phyloP scores from a whole-genome alignment of 108 stramenopile species.

The Cylindrotheca closterium region DNA sequence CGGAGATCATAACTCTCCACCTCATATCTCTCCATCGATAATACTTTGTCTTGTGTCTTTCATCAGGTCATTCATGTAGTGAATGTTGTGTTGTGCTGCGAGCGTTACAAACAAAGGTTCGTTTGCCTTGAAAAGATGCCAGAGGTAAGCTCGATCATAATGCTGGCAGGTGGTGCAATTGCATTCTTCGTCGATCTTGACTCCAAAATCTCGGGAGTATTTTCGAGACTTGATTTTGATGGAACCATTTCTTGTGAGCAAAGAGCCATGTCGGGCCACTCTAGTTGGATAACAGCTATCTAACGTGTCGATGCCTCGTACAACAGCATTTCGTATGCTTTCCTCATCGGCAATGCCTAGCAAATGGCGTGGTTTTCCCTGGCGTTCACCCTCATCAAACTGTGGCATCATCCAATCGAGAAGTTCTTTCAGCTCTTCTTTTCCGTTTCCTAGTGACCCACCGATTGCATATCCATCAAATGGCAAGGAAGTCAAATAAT shows the following conservation, averaged over 20 bases:
- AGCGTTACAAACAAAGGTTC: conserved; percentile 80
- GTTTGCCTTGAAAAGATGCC: conserved; percentile 92
- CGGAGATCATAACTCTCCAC: too few species aligned
- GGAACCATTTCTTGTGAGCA: conserved; percentile 49
- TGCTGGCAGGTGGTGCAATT: conserved; percentile 77
- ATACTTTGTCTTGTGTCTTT: conserved; percentile 74
- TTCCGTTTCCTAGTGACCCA: conserved; percentile 86
- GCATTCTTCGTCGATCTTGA: conserved; percentile 76
- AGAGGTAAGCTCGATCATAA: conserved; percentile 88
- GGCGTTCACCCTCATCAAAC: conserved; percentile 49
- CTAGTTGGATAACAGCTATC: conserved; percentile 94
- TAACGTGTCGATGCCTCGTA: conserved; percentile 85
- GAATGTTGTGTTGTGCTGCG: conserved; percentile 87
- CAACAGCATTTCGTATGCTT: conserved; percentile 73
- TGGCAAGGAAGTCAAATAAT: conserved; percentile 86
- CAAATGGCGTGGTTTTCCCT: conserved; percentile 86
- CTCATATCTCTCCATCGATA: conserved; percentile 76
- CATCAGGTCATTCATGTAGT: conserved; percentile 94
- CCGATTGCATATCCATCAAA: conserved; percentile 95
- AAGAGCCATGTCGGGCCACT: conserved; percentile 79
- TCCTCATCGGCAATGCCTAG: conserved; percentile 93
- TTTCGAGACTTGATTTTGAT: conserved; percentile 67
- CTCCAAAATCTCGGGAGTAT: conserved; percentile 59
- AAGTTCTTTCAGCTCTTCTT: conserved; percentile 82
- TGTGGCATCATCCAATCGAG: conserved; percentile 88